Evolutionary conservation across 208 protist species (phyloP), one percentile per base, ranked within the genome.

Genomic region (Acanthamoeba lenticulata): DNA sequence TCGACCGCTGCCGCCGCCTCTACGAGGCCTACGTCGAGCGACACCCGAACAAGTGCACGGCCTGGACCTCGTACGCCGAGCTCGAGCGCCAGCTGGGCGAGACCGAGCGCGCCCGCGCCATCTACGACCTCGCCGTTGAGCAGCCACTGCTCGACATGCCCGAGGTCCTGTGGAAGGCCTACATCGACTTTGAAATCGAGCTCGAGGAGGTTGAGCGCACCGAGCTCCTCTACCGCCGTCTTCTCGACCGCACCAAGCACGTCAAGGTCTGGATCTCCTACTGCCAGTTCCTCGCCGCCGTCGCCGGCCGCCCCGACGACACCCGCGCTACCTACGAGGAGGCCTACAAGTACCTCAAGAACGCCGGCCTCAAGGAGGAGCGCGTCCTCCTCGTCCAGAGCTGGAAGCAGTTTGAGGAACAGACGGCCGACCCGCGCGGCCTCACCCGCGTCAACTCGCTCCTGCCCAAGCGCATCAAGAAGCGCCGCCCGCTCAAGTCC

Each of bases 161-260:
- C 15, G 98, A 99, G 94, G 27, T 98, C 0, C 77, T 98, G 24
- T 98, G 98, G 98, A 98, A 98, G 90, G 95, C 96, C 27, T 98
- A 97, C 94, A 98, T 99, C 74, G 96, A 98, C 92, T 98, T 98
- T 92, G 97, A 98, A 89, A 95, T 96, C 42, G 94, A 90, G 57
- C n/a, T 95, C 44, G 92, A 88, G 19, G 95, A 97, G 69, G 86
- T 57, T 36, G 95, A 97, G 1, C 29, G 60, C 2, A 94, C 55
- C 2, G 96, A 97, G 42, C 40, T 44, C 38, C 96, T 98, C 2
- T 98, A 98, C 94, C 57, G 96, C 38, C 74, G 96, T 13, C 94
- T 98, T 40, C 95, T 98, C 13, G 69, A 97, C 32, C 89, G 96
- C n/a, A 98, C 98, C 21, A 95, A 96, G 47, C 97, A 98, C 38